A percentile compares a stretch with the other conserved stretches of the same genome.
These are phyloP conservation scores for Phyllosticta capitalensis DNA, from an alignment of 2,329 filamentous ascomycete genomes.

Conservation along the genomic window DNA sequence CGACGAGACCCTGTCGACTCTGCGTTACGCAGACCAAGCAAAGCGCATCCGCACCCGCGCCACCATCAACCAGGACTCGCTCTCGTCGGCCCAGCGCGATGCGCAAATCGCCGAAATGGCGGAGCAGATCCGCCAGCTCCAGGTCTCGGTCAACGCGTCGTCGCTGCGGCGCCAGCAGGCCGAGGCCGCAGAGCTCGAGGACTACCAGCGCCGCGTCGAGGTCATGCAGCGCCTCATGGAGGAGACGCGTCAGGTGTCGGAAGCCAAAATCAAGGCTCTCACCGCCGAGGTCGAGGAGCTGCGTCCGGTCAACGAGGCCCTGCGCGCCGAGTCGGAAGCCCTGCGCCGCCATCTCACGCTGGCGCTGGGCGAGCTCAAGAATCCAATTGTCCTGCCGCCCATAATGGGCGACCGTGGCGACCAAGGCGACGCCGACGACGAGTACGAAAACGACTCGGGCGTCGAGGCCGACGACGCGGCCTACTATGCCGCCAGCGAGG, in stretches of 20 bases:
- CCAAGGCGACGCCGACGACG: background rate
- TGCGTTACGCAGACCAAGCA: slow-evolving; percentile 94
- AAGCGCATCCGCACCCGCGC: slow-evolving; percentile 94
- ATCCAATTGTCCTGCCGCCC: slow-evolving; percentile 63
- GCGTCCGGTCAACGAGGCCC: slow-evolving; percentile 48
- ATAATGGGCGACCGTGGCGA: slow-evolving; percentile 8
- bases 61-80: slow-evolving; percentile 89
- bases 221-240: slow-evolving; percentile 95
- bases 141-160: slow-evolving; percentile 57
- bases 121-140: slow-evolving; percentile 80
- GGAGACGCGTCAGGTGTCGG: slow-evolving; percentile 78
- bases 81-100: slow-evolving; percentile 86
- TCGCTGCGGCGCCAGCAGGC: slow-evolving; percentile 59
- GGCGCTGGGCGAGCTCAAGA: slow-evolving; percentile 75
- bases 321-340: slow-evolving; percentile 65
- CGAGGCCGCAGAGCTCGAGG: slow-evolving; percentile 76
- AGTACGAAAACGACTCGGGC: background rate
- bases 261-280: slow-evolving; percentile 86
- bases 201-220: slow-evolving; percentile 84
- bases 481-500: slow-evolving; percentile 14
- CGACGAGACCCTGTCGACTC: slow-evolving; percentile 89
- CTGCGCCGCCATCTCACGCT: slow-evolving; percentile 79
- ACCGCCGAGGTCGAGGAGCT: slow-evolving; percentile 43
- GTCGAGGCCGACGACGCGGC: slow-evolving; percentile 18
- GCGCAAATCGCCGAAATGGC: slow-evolving; percentile 91